Evolutionary conservation across 2,329 filamentous ascomycete genomes (phyloP).

Genomic region (Penicillium vulpinum): DNA sequence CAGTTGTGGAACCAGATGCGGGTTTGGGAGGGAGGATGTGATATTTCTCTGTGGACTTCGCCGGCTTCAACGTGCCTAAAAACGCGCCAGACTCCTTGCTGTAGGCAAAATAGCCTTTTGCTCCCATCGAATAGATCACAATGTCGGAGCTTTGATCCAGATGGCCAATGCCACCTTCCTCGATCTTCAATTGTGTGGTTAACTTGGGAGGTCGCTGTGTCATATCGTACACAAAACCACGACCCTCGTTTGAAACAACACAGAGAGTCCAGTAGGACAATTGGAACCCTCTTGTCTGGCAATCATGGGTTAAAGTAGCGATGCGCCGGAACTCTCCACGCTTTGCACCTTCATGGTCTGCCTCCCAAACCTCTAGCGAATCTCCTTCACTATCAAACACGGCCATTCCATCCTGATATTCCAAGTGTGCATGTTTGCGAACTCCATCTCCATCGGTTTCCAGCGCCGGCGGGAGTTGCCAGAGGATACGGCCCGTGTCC

Average conservation of each 20-base stretch:
- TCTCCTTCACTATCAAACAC: slow-evolving; percentile 49
- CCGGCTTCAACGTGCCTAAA: slow-evolving; percentile 42
- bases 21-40: slow-evolving; percentile 36
- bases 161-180: slow-evolving; percentile 46
- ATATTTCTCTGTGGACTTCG: slow-evolving; percentile 32
- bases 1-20: slow-evolving; percentile 14
- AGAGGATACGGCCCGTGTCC: slow-evolving; percentile 45
- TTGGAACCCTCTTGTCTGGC: slow-evolving; percentile 49
- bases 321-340: slow-evolving; percentile 45
- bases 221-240: slow-evolving; percentile 51
- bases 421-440: slow-evolving; percentile 48
- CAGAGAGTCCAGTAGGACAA: slow-evolving; percentile 47
- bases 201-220: slow-evolving; percentile 34
- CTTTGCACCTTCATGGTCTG: slow-evolving; percentile 33
- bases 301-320: slow-evolving; percentile 45
- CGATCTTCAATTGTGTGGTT: slow-evolving; percentile 41
- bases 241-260: slow-evolving; percentile 47
- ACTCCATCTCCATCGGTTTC: slow-evolving; percentile 34
- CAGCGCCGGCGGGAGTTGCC: slow-evolving; percentile 35
- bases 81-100: slow-evolving; percentile 42
- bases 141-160: slow-evolving; percentile 44
- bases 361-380: slow-evolving; percentile 49
- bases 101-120: slow-evolving; percentile 45
- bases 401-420: slow-evolving; percentile 50
- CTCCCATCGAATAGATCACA: slow-evolving; percentile 49